Base-by-base conservation (phyloP, 2,329 filamentous ascomycete species). In the Colletotrichum godetiae region DNA sequence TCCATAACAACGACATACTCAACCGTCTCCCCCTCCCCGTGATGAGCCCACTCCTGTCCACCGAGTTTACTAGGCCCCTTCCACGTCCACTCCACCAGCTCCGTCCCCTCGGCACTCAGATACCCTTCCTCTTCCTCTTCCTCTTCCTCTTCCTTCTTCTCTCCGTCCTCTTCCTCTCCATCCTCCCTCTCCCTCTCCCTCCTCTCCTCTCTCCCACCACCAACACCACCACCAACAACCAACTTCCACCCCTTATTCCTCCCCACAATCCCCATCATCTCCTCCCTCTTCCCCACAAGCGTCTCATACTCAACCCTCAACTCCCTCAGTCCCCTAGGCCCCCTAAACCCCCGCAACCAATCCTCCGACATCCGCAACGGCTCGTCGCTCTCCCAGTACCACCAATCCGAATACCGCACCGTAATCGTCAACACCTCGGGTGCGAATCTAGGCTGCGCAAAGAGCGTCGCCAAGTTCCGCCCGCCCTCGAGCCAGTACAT, bases 381-480 rank as follows among this genome's bases (percentile, higher is more conserved):
- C 4, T 76, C 55, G 63, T 86, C 80, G 0, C 61, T 0, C 75
- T 87, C 84, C 86, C 85, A 86, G 22, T 62, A 78, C 84, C 84
- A 87, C 80, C 86, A 88, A 73, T 88, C 87, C 2, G 86, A 82
- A 70, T 88, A 87, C 0, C 86, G 83, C 8, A 89, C 81, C 0
- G 86, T 88, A 12, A 89, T 76, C 0, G 82, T 85, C 1, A 88
- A 63, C 2, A 72, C 76, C 1, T 77, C 78, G 0, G 85, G 84
- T 7, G 77, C 71, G 37, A 87, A 80, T 13, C 77, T 67, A 0
- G 73, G 75, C 55, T 77, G 78, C 0, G 27, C 19, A 0, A 86
- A 74, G 0, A 86, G 63, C 0, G 24, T 1, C 7, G 74, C 37
- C 1, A 86, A 70, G 13, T 29, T 22, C 0, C 37, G 6, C 0